Evolutionary conservation across 768 basidiomycete genomes (phyloP), one percentile per base, ranked within the genome.

Genomic region (Punctularia strigosozonata): DNA sequence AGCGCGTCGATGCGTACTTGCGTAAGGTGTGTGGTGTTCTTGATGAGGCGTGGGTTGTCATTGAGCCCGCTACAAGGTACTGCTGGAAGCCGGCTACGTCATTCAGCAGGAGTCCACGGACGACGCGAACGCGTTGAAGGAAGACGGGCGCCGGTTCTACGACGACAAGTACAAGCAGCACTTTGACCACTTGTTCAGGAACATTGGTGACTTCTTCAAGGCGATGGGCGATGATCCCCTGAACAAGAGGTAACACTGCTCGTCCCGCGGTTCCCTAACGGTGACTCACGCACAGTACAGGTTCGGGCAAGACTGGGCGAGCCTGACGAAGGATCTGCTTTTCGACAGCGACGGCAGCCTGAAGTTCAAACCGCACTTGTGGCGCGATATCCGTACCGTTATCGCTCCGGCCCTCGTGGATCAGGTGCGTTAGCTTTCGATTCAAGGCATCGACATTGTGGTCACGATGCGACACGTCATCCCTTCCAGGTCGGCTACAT

Each of bases 291-390:
- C 15, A 15, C 26, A 15, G 8, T 13, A 8, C 18, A 34, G 33
- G 25, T 81, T 95, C 50, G 88, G 85, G 19, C 71, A 85, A 40
- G 87, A 91, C 54, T 85, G 79, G 78, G 76, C 73, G 1, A 66
- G 82, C 6, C 65, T 94, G 17, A 87, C 86, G 25, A 77, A 70
- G 46, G 85, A 94, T 46, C 53, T 98, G n/a, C 65, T 95, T 10
- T 86, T 89, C 45, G 66, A 84, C 47, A 64, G 59, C 32, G 84
- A 92, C 44, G 92, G 91, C 6, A 75, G 73, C 44, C 66, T 95
- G 40, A 77, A 77, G 55, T 95, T 89, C 72, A 95, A 97, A 66
- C 73, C 78, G 3, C 71, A 80, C 23, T 63, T 98, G 2, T 88
- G 92, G 92, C 73, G 75, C 48, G 92, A 98, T 53, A 75, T 97